Evolutionary conservation across 2,329 filamentous ascomycete species (phyloP).

Genomic region (Penicillium sp.): DNA sequence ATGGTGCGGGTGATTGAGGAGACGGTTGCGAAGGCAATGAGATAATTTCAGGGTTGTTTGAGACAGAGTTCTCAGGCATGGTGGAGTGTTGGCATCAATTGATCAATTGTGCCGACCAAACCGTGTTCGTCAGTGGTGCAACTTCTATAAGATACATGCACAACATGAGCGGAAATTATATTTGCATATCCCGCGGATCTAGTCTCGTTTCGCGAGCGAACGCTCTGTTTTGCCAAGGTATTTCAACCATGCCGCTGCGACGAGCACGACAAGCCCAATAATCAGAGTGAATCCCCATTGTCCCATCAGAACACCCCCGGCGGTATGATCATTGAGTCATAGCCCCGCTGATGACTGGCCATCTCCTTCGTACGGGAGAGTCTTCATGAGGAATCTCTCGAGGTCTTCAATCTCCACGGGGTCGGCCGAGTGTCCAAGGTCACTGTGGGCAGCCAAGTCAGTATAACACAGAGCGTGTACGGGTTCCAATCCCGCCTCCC

Average conservation of each 20-base stretch:
- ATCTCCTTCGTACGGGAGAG: constrained; percentile 50
- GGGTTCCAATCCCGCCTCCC: background rate
- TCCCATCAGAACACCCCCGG: background rate
- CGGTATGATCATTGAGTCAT: constrained; percentile 31
- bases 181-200: too few relatives aligned
- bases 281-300: constrained; percentile 19
- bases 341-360: constrained; percentile 28
- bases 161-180: too few relatives aligned
- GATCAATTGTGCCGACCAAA: too few relatives aligned
- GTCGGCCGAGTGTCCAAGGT: constrained; percentile 72
- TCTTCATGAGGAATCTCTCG: constrained; percentile 59
- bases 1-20: constrained; percentile 30
- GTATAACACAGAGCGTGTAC: background rate
- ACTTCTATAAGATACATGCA: constrained; percentile 9
- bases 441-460: constrained; percentile 44
- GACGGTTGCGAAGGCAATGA: constrained; percentile 23
- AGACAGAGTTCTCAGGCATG: too few relatives aligned
- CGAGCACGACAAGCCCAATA: constrained; percentile 26
- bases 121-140: too few relatives aligned
- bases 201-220: constrained; percentile 6
- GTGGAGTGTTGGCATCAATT: too few relatives aligned
- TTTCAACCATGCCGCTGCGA: constrained; percentile 24
- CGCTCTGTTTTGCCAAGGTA: background rate
- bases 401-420: constrained; percentile 78
- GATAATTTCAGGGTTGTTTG: constrained; percentile 6